Conservation (phyloP, 441 rosid genomes). For the Brassica balearica region DNA sequence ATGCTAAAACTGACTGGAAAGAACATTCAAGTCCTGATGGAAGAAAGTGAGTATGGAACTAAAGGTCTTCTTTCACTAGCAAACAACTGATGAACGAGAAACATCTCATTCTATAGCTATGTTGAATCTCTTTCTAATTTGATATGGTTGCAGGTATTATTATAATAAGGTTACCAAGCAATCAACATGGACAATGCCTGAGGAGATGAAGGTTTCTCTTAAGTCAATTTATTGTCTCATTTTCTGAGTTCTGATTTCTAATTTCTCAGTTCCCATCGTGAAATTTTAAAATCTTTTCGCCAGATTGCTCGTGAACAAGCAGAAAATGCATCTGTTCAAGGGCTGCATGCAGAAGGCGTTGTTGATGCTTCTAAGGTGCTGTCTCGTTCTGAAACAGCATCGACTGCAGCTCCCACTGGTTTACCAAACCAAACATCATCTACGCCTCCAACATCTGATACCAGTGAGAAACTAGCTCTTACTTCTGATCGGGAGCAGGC, state of each 20-base stretch:
- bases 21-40: slow-evolving; percentile 78
- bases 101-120: slow-evolving; percentile 38
- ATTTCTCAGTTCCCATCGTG: slow-evolving; percentile 18
- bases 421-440: slow-evolving; percentile 53
- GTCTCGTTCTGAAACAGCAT: slow-evolving; percentile 50
- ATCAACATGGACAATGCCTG: slow-evolving; percentile 77
- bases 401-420: slow-evolving; percentile 43
- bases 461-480: slow-evolving; percentile 42
- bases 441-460: slow-evolving; percentile 45
- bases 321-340: slow-evolving; percentile 49
- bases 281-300: slow-evolving; percentile 36
- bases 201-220: slow-evolving; percentile 68
- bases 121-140: slow-evolving; percentile 30
- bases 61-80: slow-evolving; percentile 27
- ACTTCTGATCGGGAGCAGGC: slow-evolving; percentile 46
- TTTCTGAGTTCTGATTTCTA: slow-evolving; percentile 20
- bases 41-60: slow-evolving; percentile 57
- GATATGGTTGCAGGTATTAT: slow-evolving; percentile 61
- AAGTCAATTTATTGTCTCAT: slow-evolving; percentile 18
- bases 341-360: slow-evolving; percentile 50
- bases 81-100: slow-evolving; percentile 16
- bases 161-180: slow-evolving; percentile 73
- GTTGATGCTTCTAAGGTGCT: slow-evolving; percentile 49
- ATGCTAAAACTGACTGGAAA: slow-evolving; percentile 81
- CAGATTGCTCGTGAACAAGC: slow-evolving; percentile 77